Conservation (phyloP, 2,329 filamentous ascomycete genomes). For the Claviceps monticola region DNA sequence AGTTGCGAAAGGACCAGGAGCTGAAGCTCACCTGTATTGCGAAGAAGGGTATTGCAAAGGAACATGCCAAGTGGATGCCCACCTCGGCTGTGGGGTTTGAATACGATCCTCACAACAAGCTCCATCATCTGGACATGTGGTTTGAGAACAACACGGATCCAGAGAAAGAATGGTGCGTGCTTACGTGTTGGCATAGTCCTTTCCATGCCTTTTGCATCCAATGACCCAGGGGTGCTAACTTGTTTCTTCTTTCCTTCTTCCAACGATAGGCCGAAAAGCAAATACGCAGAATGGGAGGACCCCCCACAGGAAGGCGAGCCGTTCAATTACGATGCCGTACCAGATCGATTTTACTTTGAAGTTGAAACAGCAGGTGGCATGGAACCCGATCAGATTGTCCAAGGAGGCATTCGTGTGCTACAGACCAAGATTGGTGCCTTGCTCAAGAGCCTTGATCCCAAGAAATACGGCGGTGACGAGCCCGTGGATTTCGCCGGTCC, state of each 20-base stretch:
- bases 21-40: slow-evolving; percentile 82
- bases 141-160: slow-evolving; percentile 65
- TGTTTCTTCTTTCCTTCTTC: background rate
- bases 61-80: slow-evolving; percentile 96
- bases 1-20: slow-evolving; percentile 81
- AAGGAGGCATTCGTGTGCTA: slow-evolving; percentile 74
- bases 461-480: slow-evolving; percentile 39
- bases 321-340: slow-evolving; percentile 83
- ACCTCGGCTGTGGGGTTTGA: slow-evolving; percentile 89
- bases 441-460: slow-evolving; percentile 42
- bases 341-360: slow-evolving; percentile 80
- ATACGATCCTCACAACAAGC: slow-evolving; percentile 94
- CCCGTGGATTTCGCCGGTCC: slow-evolving; percentile 49
- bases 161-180: slow-evolving; percentile 64
- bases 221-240: background rate
- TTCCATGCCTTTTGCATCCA: background rate
- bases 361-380: slow-evolving; percentile 81
- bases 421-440: slow-evolving; percentile 82
- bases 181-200: too few species aligned
- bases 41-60: slow-evolving; percentile 97
- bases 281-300: slow-evolving; percentile 69
- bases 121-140: slow-evolving; percentile 87
- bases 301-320: slow-evolving; percentile 67
- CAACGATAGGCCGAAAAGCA: slow-evolving; percentile 55
- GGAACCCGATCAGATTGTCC: slow-evolving; percentile 78